These are phyloP conservation scores for Penicillium sp. DNA, from an alignment of 2,329 filamentous ascomycete genomes.

Conservation along the genomic window DNA sequence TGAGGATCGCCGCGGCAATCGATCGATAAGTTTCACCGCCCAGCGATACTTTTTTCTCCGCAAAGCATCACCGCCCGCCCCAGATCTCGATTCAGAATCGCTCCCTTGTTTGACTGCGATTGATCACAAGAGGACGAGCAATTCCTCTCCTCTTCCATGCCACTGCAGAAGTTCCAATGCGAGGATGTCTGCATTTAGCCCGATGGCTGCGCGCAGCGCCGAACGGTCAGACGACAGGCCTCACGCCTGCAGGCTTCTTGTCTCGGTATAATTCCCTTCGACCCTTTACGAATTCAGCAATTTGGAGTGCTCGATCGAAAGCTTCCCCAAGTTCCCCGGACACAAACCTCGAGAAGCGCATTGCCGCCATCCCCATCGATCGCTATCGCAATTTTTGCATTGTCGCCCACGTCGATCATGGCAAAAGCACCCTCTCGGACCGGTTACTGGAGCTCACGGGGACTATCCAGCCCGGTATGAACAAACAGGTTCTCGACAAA, in stretches of 20 bases:
- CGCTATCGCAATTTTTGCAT: slow-evolving; percentile 91
- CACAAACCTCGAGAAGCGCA: slow-evolving; percentile 61
- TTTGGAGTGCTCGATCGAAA: slow-evolving; percentile 28
- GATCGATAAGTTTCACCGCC: slow-evolving; percentile 27
- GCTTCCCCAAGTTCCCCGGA: slow-evolving; percentile 26
- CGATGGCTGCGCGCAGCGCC: slow-evolving; percentile 48
- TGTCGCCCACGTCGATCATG: slow-evolving; percentile 97
- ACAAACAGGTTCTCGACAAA: slow-evolving; percentile 96
- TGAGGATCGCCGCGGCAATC: slow-evolving; percentile 43
- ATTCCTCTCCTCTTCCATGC: slow-evolving; percentile 29
- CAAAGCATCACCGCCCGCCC: slow-evolving; percentile 10
- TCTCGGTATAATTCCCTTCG: slow-evolving; percentile 25
- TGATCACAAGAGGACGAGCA: neutral
- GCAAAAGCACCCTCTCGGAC: slow-evolving; percentile 93
- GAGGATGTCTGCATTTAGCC: slow-evolving; percentile 51
- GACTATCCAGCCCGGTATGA: slow-evolving; percentile 80
- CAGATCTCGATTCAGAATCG: neutral
- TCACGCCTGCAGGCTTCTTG: slow-evolving; percentile 30
- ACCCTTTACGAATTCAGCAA: slow-evolving; percentile 35
- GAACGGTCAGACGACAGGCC: slow-evolving; percentile 34
- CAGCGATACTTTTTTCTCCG: slow-evolving; percentile 37
- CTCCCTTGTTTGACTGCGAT: slow-evolving; percentile 7
- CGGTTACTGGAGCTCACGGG: slow-evolving; percentile 90
- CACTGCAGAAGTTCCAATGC: slow-evolving; percentile 45
- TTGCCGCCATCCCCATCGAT: slow-evolving; percentile 54